Percentiles rank a stretch among this genome's conserved stretches.
These are phyloP conservation scores for Sclerotinia spermophila DNA, from an alignment of 2,329 filamentous ascomycete genomes.

Conservation along the genomic window DNA sequence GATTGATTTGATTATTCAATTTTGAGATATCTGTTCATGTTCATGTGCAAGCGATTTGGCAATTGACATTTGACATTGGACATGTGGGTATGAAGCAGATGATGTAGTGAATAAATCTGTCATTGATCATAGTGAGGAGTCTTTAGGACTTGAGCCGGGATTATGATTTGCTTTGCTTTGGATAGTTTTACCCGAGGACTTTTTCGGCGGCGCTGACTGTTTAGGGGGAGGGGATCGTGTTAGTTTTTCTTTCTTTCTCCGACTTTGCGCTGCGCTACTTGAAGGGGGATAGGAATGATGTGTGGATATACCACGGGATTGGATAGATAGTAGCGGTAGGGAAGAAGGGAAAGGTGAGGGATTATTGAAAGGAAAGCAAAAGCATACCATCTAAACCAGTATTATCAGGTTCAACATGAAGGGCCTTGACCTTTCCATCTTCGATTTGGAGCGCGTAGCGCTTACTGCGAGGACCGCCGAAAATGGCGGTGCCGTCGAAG, in stretches of 20 bases:
- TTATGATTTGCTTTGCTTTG: background rate
- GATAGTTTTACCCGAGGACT: conserved; percentile 40
- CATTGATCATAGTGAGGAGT: background rate
- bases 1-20: background rate
- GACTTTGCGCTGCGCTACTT: background rate
- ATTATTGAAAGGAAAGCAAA: background rate
- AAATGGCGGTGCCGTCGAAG: conserved; percentile 76
- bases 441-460: conserved; percentile 81
- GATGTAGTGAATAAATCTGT: background rate
- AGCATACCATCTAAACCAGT: conserved; percentile 69
- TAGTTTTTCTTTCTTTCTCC: background rate
- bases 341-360: background rate
- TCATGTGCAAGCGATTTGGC: background rate
- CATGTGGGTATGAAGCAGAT: background rate
- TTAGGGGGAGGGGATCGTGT: background rate
- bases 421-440: conserved; percentile 77
- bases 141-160: background rate
- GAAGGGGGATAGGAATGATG: background rate
- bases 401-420: conserved; percentile 84
- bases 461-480: conserved; percentile 81
- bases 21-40: background rate
- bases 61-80: too few relatives aligned
- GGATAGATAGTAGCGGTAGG: background rate
- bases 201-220: conserved; percentile 49
- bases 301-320: background rate